A percentile compares a stretch with the other conserved stretches of the same genome.
Evolutionary conservation across 495 filamentous ascomycete species (phyloP).

Genomic region (Talaromyces ruber): DNA sequence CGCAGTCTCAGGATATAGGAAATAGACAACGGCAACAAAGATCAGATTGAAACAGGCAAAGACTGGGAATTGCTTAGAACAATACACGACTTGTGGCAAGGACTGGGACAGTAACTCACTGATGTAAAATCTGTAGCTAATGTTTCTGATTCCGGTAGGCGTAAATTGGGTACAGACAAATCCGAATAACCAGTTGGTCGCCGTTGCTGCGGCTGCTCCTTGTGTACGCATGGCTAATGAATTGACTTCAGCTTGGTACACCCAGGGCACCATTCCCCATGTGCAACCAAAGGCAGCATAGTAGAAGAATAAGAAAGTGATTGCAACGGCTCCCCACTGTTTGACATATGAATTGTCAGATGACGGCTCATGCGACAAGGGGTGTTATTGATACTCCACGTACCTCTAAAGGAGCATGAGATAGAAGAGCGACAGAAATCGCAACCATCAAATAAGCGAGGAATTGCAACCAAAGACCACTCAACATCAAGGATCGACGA

Average conservation of each 20-base stretch:
- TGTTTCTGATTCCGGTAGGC: conserved; percentile 34
- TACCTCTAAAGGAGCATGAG: no score
- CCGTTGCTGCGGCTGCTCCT: conserved; percentile 30
- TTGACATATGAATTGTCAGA: no score
- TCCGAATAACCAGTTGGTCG: conserved; percentile 10
- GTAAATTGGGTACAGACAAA: conserved; percentile 47
- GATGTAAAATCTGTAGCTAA: conserved; percentile 44
- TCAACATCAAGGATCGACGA: conserved; percentile 50
- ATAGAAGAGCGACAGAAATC: conserved; percentile 21
- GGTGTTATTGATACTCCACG: no score
- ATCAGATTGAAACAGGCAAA: conserved; percentile 4
- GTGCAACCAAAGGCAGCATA: conserved; percentile 14
- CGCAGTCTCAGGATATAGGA: conserved; percentile 9
- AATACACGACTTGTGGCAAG: background rate
- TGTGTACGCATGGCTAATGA: conserved; percentile 38
- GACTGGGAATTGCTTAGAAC: no score
- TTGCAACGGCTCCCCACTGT: conserved; percentile 5
- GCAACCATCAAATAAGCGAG: conserved; percentile 15
- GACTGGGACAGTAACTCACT: conserved; percentile 41
- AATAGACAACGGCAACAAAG: conserved; percentile 8
- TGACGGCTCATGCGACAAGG: no score
- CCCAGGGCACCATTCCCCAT: conserved; percentile 26
- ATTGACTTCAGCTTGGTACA: conserved; percentile 50
- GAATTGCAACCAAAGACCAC: conserved; percentile 34
- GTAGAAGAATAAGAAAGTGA: conserved; percentile 15